Percentiles rank a stretch among this genome's conserved stretches.
These are phyloP conservation scores for Colletotrichum lini DNA, from an alignment of 2,329 filamentous ascomycete genomes.

Conservation along the genomic window DNA sequence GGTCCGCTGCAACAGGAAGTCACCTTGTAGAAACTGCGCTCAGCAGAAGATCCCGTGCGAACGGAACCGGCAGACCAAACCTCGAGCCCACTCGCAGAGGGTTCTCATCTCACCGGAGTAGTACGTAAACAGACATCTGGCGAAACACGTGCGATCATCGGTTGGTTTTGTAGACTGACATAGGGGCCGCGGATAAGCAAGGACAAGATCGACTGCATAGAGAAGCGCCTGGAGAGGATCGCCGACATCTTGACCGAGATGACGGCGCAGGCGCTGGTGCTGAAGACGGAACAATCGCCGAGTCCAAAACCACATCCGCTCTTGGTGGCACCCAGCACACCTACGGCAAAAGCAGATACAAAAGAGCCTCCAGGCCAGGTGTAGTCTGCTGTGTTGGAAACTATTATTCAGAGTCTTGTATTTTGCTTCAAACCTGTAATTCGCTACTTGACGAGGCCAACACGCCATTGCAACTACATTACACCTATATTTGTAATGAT, in stretches of 20 bases:
- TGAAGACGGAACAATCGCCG: not conserved
- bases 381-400: not conserved
- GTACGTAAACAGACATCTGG: not conserved
- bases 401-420: not conserved
- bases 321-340: not conserved
- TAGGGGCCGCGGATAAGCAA: not conserved
- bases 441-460: no score
- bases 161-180: not conserved
- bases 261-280: not conserved
- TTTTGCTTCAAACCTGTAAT: not conserved
- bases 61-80: not conserved
- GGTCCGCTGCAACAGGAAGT: conserved; percentile 2
- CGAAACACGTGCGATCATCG: accelerated
- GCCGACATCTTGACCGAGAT: conserved; percentile 10
- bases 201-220: conserved; percentile 16
- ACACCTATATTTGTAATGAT: no score
- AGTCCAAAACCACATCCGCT: not conserved
- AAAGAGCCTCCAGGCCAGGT: not conserved
- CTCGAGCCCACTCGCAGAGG: conserved; percentile 5
- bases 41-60: conserved; percentile 1
- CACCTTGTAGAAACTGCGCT: conserved; percentile 12
- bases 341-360: not conserved
- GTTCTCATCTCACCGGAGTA: conserved; percentile 29
- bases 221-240: conserved; percentile 13
- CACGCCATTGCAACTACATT: no score